phyloP scores from a whole-genome alignment of 2,329 filamentous ascomycete species.

The Westerdykella ornata region DNA sequence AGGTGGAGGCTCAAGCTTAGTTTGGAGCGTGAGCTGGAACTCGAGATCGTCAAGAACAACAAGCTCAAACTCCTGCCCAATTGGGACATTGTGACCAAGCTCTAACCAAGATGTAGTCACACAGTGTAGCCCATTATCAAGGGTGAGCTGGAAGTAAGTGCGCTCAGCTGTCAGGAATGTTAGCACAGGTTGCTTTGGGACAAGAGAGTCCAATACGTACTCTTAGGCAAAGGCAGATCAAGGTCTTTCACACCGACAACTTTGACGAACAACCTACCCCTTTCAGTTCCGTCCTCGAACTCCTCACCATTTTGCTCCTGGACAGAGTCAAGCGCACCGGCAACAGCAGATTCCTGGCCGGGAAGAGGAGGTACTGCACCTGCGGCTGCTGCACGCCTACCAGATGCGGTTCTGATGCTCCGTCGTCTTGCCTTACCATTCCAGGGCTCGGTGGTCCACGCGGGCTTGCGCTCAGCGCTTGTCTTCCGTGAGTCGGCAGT shows the following conservation, averaged over 20 bases:
- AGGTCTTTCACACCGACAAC: conserved; percentile 97
- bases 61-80: conserved; percentile 96
- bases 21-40: conserved; percentile 94
- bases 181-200: conserved; percentile 3
- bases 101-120: conserved; percentile 96
- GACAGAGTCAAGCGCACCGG: conserved; percentile 55
- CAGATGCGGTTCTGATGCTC: conserved; percentile 53
- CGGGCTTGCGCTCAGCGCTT: conserved; percentile 63
- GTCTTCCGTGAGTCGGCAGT: conserved; percentile 68
- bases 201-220: conserved; percentile 48
- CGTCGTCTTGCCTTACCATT: conserved; percentile 69
- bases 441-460: conserved; percentile 97
- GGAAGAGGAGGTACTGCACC: conserved; percentile 76
- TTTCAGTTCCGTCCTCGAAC: conserved; percentile 73
- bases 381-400: conserved; percentile 53
- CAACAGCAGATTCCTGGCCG: conserved; percentile 75
- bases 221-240: conserved; percentile 81
- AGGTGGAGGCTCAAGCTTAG: conserved; percentile 77
- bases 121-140: conserved; percentile 97
- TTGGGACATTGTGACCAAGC: conserved; percentile 82
- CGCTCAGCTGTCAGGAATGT: conserved; percentile 60
- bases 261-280: conserved; percentile 92
- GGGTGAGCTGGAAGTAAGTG: conserved; percentile 87
- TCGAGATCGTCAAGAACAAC: conserved; percentile 97
- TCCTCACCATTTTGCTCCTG: conserved; percentile 60